Percentiles rank a stretch among this genome's conserved stretches.
phyloP scores from a whole-genome alignment of 1,284 basidiomycete species.

The Cryptococcus amylolentus region DNA sequence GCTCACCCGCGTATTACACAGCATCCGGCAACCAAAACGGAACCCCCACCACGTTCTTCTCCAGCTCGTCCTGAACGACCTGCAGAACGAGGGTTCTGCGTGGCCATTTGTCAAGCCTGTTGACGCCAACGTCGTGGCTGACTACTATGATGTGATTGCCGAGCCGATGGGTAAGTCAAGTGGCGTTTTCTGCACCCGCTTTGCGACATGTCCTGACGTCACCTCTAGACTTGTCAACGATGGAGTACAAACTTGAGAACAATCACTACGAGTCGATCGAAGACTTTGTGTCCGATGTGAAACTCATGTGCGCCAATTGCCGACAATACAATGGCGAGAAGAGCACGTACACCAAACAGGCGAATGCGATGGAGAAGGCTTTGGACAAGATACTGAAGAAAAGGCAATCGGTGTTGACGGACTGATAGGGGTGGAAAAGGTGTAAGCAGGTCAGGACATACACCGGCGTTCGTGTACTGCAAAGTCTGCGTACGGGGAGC shows the following conservation, averaged over 20 bases:
- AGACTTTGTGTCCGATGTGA: slow-evolving; percentile 73
- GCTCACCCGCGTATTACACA: slow-evolving; percentile 14
- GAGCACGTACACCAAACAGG: slow-evolving; percentile 81
- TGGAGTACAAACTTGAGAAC: slow-evolving; percentile 87
- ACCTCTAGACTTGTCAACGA: slow-evolving; percentile 75
- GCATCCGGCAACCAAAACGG: slow-evolving; percentile 56
- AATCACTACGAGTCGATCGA: slow-evolving; percentile 70
- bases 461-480: neutral
- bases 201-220: neutral
- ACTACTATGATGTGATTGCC: slow-evolving; percentile 89
- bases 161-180: slow-evolving; percentile 80
- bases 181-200: neutral
- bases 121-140: slow-evolving; percentile 73
- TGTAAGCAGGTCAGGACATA: neutral
- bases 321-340: slow-evolving; percentile 80
- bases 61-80: slow-evolving; percentile 76
- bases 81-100: slow-evolving; percentile 73
- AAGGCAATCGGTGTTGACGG: slow-evolving; percentile 26
- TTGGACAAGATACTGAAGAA: slow-evolving; percentile 51
- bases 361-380: slow-evolving; percentile 69
- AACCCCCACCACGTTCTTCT: slow-evolving; percentile 63
- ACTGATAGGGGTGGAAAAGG: neutral
- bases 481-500: neutral
- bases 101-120: slow-evolving; percentile 71
- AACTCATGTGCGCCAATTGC: slow-evolving; percentile 89